phyloP scores from a whole-genome alignment of 2,329 filamentous ascomycete genomes.

The Ceratocystis colombiana region DNA sequence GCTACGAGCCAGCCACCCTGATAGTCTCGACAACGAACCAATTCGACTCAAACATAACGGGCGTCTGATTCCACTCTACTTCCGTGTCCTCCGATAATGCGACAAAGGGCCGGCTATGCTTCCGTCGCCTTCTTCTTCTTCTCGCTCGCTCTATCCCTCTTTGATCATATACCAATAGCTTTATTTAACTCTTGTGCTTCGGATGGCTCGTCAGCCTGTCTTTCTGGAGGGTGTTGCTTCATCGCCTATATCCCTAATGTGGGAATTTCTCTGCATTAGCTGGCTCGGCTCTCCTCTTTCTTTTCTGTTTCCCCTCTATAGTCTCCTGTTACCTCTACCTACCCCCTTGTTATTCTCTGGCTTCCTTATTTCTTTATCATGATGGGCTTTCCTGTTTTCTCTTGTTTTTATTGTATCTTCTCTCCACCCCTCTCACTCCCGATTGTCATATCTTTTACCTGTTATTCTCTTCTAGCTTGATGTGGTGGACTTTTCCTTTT shows the following conservation, averaged over 20 bases:
- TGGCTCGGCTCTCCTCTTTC: not conserved
- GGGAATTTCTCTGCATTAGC: not conserved
- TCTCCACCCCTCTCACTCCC: not conserved
- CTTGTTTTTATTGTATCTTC: slow-evolving; percentile 22
- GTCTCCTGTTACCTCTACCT: not conserved
- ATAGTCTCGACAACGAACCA: not conserved
- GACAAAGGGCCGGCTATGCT: slow-evolving; percentile 25
- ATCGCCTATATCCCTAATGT: not conserved
- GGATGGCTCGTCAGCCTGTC: not conserved
- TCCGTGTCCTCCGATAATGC: slow-evolving; percentile 7
- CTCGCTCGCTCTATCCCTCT: slow-evolving; percentile 10
- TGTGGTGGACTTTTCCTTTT: slow-evolving; percentile 29
- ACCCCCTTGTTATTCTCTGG: not conserved
- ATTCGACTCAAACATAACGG: not conserved
- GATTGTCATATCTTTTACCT: slow-evolving; percentile 27
- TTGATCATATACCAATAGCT: slow-evolving; percentile 10
- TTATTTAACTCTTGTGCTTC: slow-evolving; percentile 14
- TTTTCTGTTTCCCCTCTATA: slow-evolving; percentile 6
- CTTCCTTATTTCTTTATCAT: slow-evolving; percentile 19
- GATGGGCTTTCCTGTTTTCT: slow-evolving; percentile 20
- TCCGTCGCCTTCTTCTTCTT: slow-evolving; percentile 12
- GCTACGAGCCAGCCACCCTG: not conserved
- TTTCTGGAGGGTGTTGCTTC: not conserved
- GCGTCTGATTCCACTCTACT: slow-evolving; percentile 27
- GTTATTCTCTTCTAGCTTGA: slow-evolving; percentile 7